These are phyloP conservation scores for Phialocephala sp. DNA, from an alignment of 2,329 filamentous ascomycete genomes.

Conservation along the genomic window DNA sequence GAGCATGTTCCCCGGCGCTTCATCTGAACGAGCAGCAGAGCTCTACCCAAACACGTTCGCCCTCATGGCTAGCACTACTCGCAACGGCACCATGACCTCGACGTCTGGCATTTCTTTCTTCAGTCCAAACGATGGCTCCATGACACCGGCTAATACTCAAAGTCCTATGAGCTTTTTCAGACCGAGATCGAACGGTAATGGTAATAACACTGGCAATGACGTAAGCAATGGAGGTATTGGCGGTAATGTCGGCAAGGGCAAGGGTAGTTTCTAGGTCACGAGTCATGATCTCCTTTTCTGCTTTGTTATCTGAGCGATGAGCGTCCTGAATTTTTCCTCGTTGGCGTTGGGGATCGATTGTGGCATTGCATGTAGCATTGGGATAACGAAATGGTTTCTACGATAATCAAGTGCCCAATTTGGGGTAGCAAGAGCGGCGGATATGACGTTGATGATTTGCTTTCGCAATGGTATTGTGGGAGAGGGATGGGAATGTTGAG, in stretches of 20 bases:
- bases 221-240: neutral
- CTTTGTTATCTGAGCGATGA: constrained; percentile 11
- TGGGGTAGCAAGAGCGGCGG: neutral
- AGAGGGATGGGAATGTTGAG: constrained; percentile 11
- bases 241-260: neutral
- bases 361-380: neutral
- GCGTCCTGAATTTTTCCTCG: neutral
- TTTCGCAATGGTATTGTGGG: constrained; percentile 23
- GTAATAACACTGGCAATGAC: constrained; percentile 36
- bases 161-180: constrained; percentile 37
- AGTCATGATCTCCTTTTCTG: constrained; percentile 1
- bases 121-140: constrained; percentile 36
- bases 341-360: neutral
- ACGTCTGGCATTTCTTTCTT: constrained; percentile 10
- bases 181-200: constrained; percentile 38
- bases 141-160: constrained; percentile 37
- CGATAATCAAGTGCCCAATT: neutral
- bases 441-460: neutral
- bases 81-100: constrained; percentile 43
- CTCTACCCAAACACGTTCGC: constrained; percentile 42
- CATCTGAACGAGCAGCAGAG: constrained; percentile 44
- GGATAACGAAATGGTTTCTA: neutral
- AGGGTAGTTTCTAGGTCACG: neutral
- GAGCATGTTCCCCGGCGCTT: constrained; percentile 40
- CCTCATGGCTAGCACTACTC: constrained; percentile 32